Conservation (phyloP, 345 rosid genomes). For the Toxicodendron radicans region DNA sequence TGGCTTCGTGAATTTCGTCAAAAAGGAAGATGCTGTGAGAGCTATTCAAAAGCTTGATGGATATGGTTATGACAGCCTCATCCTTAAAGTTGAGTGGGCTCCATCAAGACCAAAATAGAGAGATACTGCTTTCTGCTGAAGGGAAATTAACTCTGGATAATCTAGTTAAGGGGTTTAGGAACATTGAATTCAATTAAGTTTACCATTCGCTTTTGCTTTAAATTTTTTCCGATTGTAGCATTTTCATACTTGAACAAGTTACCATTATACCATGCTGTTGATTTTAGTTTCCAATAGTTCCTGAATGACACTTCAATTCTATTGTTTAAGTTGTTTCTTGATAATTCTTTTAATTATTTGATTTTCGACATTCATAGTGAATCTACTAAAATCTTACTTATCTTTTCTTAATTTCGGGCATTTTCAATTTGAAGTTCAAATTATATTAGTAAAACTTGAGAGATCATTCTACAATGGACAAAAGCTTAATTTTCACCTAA, state of each 20-base stretch:
- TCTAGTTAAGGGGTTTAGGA: background rate
- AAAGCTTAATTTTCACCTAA: background rate
- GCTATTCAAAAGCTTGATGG: conserved; percentile 42
- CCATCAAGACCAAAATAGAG: conserved; percentile 23
- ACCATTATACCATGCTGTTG: background rate
- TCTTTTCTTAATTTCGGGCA: no score
- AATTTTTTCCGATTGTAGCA: no score
- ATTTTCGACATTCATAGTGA: no score
- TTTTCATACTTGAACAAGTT: no score
- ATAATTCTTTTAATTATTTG: no score
- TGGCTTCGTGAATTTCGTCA: conserved; percentile 37
- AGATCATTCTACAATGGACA: background rate
- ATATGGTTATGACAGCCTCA: conserved; percentile 48
- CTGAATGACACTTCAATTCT: background rate
- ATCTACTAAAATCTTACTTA: no score
- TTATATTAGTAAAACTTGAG: background rate
- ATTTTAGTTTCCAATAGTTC: no score
- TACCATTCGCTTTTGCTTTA: no score
- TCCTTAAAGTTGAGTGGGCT: conserved; percentile 38
- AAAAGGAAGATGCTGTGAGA: conserved; percentile 34
- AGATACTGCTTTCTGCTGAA: background rate
- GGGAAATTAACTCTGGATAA: background rate
- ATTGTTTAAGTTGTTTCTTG: no score
- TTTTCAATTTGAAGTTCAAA: background rate
- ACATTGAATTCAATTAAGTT: no score